phyloP scores from a whole-genome alignment of 2,329 filamentous ascomycete genomes.

The Trichoderma guizhouense region DNA sequence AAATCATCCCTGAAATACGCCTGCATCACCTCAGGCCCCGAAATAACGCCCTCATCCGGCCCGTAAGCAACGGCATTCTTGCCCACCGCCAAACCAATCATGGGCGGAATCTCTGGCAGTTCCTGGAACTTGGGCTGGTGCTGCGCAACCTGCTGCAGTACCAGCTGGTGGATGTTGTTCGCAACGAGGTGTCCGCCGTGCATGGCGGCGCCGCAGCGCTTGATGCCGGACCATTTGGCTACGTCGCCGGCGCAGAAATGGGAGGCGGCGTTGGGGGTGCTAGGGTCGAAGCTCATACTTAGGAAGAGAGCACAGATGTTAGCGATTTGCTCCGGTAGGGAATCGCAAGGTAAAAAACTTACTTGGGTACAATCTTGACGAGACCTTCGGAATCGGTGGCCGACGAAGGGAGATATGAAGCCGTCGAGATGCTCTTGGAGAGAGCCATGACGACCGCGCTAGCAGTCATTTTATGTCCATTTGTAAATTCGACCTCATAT shows the following conservation, averaged over 20 bases:
- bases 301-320: neutral
- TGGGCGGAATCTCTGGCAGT: constrained; percentile 54
- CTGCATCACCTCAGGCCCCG: constrained; percentile 60
- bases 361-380: constrained; percentile 59
- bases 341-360: constrained; percentile 26
- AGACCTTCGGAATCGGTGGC: constrained; percentile 63
- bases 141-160: constrained; percentile 43
- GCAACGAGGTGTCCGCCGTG: constrained; percentile 66
- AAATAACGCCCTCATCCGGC: constrained; percentile 52
- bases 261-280: constrained; percentile 52
- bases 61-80: constrained; percentile 65
- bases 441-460: constrained; percentile 69
- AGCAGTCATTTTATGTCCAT: constrained; percentile 57
- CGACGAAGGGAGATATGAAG: constrained; percentile 57
- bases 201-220: constrained; percentile 74
- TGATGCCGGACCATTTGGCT: constrained; percentile 71
- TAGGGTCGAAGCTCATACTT: constrained; percentile 53
- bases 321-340: neutral
- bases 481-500: constrained; percentile 55
- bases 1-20: constrained; percentile 67
- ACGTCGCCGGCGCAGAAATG: constrained; percentile 73
- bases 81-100: constrained; percentile 70
- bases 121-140: constrained; percentile 45
- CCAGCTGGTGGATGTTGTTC: constrained; percentile 63
- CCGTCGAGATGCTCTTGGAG: constrained; percentile 59